A percentile compares a stretch with the other conserved stretches of the same genome.
Evolutionary conservation across 1,284 basidiomycete species (phyloP).

Genomic region (Trametes polyzona): DNA sequence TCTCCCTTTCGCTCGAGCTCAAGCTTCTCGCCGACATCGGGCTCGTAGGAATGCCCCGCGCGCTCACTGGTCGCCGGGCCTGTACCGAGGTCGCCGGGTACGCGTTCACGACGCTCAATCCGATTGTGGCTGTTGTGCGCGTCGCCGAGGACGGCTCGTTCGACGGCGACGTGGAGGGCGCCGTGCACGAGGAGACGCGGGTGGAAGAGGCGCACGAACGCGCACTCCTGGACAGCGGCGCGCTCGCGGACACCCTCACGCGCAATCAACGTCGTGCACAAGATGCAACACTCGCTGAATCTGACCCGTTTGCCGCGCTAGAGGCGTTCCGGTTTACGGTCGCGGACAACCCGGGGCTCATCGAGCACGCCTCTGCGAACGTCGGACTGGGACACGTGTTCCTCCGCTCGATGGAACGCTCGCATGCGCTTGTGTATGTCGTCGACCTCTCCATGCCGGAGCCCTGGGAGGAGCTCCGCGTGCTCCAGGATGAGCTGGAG

Average conservation of each 20-base stretch:
- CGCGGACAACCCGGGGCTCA: constrained; percentile 96
- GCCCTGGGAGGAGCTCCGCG: constrained; percentile 77
- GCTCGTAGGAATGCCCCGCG: constrained; percentile 92
- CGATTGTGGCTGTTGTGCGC: constrained; percentile 91
- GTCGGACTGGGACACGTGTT: constrained; percentile 95
- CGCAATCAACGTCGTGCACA: constrained; percentile 47
- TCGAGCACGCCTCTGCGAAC: constrained; percentile 84
- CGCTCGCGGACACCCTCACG: constrained; percentile 51
- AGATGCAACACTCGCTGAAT: constrained; percentile 15
- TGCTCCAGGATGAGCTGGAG: constrained; percentile 83
- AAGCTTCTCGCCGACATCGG: constrained; percentile 95
- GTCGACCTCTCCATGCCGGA: constrained; percentile 80
- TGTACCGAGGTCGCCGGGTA: constrained; percentile 91
- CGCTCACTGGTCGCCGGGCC: constrained; percentile 83
- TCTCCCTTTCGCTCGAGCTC: constrained; percentile 90
- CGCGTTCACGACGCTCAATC: constrained; percentile 95
- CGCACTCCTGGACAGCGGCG: constrained; percentile 53
- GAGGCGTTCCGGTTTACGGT: constrained; percentile 91
- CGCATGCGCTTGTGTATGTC: constrained; percentile 89
- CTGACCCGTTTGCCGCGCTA: constrained; percentile 48
- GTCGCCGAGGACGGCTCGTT: constrained; percentile 83
- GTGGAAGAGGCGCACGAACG: constrained; percentile 58
- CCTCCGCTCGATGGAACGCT: constrained; percentile 91
- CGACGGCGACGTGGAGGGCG: constrained; percentile 56
- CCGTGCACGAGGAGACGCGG: constrained; percentile 73